Evolutionary conservation across 352 stramenopile genomes (phyloP).

Genomic region (Phytophthora pistaciae): DNA sequence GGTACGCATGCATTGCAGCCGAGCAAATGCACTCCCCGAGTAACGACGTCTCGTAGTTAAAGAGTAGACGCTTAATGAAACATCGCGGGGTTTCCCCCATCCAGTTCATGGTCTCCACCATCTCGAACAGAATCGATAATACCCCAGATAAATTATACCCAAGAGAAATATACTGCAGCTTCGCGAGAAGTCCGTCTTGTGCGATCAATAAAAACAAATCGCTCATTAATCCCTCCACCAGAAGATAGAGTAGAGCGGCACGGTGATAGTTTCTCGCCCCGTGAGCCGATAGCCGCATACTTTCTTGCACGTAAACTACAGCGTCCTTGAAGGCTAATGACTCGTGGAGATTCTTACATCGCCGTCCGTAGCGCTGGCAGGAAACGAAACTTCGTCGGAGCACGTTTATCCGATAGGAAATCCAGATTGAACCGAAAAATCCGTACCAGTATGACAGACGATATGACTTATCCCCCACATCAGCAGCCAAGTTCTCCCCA

Average conservation of each 20-base stretch:
- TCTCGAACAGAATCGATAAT: conserved; percentile 14
- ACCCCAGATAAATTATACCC: conserved; percentile 5
- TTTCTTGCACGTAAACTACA: conserved; percentile 14
- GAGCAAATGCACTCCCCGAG: conserved; percentile 11
- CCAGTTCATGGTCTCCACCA: conserved; percentile 11
- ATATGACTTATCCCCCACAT: conserved; percentile 5
- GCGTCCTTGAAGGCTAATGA: conserved; percentile 6
- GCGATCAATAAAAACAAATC: conserved; percentile 18
- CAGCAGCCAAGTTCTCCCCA: conserved; percentile 4
- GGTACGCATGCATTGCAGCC: conserved; percentile 14
- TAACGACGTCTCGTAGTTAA: conserved; percentile 24
- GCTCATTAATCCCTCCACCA: conserved; percentile 19
- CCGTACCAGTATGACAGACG: conserved; percentile 18
- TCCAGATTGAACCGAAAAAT: conserved; percentile 13
- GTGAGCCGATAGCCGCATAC: conserved; percentile 10
- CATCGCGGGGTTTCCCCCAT: conserved; percentile 3
- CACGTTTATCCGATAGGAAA: conserved; percentile 10
- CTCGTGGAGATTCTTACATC: conserved; percentile 4
- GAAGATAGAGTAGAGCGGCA: conserved; percentile 11
- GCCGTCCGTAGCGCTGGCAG: conserved; percentile 8
- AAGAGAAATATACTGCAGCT: conserved; percentile 25
- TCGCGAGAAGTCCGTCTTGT: conserved; percentile 21
- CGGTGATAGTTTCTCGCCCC: conserved; percentile 22
- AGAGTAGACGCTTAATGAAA: conserved; percentile 18
- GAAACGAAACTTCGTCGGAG: conserved; percentile 10